phyloP scores from a whole-genome alignment of 2,329 filamentous ascomycete genomes.

The Cladosporium sp. region DNA sequence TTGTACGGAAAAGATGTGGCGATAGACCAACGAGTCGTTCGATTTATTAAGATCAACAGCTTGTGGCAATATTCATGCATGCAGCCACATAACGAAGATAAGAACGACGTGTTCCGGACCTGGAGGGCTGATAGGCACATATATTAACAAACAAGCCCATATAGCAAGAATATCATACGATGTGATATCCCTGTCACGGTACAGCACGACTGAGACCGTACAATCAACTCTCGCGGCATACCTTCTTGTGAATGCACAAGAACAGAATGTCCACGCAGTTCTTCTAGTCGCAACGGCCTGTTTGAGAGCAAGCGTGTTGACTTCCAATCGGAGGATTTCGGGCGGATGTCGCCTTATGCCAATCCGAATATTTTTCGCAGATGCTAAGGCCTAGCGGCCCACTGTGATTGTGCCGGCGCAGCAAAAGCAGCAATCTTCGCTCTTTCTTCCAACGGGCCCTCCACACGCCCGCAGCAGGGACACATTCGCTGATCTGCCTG shows the following conservation, averaged over 20 bases:
- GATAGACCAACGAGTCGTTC: not conserved
- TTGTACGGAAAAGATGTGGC: not conserved
- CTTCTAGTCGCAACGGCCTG: not conserved
- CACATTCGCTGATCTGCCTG: constrained; percentile 7
- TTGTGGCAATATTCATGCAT: not conserved
- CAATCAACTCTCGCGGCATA: not conserved
- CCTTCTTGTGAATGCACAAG: not conserved
- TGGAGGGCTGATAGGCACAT: not conserved
- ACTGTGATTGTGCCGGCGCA: not conserved
- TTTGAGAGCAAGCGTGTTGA: not conserved
- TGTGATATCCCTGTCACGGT: not conserved
- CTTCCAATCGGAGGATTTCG: not conserved
- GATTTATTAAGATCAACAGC: not conserved
- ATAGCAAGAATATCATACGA: not conserved
- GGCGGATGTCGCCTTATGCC: constrained; percentile 4
- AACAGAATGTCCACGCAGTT: not conserved
- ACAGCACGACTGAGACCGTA: not conserved
- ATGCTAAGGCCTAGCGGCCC: constrained; percentile 3
- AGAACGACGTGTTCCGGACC: not conserved
- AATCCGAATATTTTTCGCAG: constrained; percentile 7
- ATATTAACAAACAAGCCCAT: not conserved
- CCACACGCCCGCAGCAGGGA: constrained; percentile 13
- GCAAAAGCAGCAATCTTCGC: not conserved
- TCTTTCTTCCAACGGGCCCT: constrained; percentile 3
- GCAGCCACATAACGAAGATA: not conserved